Evolutionary conservation across 805 yeast genomes (phyloP).

Genomic region (Saturnispora quitensis): DNA sequence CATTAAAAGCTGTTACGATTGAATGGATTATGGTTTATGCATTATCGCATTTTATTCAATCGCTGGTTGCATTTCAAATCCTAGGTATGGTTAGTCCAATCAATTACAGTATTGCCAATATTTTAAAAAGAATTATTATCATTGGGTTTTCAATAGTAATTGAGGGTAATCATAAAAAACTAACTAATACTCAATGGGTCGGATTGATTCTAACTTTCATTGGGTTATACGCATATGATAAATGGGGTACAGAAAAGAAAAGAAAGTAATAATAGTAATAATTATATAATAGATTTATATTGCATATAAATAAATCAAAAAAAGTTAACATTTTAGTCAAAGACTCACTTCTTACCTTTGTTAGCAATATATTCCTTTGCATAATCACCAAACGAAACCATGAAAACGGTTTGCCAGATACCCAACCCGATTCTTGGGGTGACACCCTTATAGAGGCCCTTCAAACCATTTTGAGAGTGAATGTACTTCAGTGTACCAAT

Average conservation of each 20-base stretch:
- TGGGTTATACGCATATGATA: slow-evolving; percentile 65
- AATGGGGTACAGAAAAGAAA: slow-evolving; percentile 39
- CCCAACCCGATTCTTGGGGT: slow-evolving; percentile 95
- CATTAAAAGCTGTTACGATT: slow-evolving; percentile 21
- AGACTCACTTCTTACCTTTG: slow-evolving; percentile 6
- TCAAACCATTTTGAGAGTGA: slow-evolving; percentile 70
- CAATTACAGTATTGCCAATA: slow-evolving; percentile 71
- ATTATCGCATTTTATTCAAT: slow-evolving; percentile 58
- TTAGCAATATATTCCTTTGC: slow-evolving; percentile 63
- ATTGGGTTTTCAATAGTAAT: slow-evolving; percentile 56
- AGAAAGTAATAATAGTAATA: slow-evolving; percentile 5
- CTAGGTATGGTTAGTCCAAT: slow-evolving; percentile 67
- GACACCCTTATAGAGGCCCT: slow-evolving; percentile 92
- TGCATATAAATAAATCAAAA: not conserved
- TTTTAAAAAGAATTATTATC: slow-evolving; percentile 63
- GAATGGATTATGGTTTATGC: slow-evolving; percentile 51
- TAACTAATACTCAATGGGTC: slow-evolving; percentile 32
- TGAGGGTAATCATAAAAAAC: slow-evolving; percentile 39
- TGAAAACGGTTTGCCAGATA: slow-evolving; percentile 96
- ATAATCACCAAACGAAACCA: slow-evolving; percentile 97
- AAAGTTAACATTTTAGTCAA: not conserved
- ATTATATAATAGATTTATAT: slow-evolving; percentile 1
- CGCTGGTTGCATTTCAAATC: slow-evolving; percentile 67
- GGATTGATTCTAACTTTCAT: slow-evolving; percentile 49
- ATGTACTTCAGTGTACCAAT: slow-evolving; percentile 71